Evolutionary conservation across 257 asterid genomes (phyloP).

Genomic region (Avicennia marina): DNA sequence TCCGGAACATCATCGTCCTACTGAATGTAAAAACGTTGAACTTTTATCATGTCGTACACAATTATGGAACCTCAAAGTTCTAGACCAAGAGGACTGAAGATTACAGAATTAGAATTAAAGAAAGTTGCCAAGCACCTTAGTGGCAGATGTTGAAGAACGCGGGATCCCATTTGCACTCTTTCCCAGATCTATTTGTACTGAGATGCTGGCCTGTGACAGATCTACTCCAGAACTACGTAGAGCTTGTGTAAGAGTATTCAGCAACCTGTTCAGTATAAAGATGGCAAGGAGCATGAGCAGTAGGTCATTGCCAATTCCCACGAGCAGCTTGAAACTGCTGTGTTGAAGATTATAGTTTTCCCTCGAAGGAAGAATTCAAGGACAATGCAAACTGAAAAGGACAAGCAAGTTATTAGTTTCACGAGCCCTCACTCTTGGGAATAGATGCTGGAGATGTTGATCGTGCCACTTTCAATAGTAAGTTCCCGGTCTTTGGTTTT

Average conservation of each 20-base stretch:
- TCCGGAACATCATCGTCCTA: conserved; percentile 39
- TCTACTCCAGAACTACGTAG: conserved; percentile 82
- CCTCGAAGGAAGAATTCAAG: no score
- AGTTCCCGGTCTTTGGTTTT: conserved; percentile 50
- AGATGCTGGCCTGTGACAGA: conserved; percentile 74
- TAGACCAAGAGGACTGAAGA: neutral
- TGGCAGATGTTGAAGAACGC: conserved; percentile 40
- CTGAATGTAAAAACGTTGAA: neutral
- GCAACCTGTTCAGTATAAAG: conserved; percentile 47
- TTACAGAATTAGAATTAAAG: neutral
- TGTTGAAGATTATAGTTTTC: no score
- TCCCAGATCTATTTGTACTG: conserved; percentile 85
- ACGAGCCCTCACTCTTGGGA: conserved; percentile 66
- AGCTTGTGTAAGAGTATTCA: conserved; percentile 75
- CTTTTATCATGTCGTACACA: no score
- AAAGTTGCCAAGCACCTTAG: conserved; percentile 45
- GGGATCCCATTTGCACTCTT: conserved; percentile 45
- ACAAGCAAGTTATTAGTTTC: neutral
- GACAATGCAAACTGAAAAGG: neutral
- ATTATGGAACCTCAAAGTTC: no score
- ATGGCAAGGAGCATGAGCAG: no score
- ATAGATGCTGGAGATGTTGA: conserved; percentile 63
- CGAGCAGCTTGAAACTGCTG: no score
- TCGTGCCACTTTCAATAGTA: conserved; percentile 64
- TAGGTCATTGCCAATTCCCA: no score